These are phyloP conservation scores for Plenodomus biglobosus DNA, from an alignment of 2,329 filamentous ascomycete genomes.

Conservation along the genomic window DNA sequence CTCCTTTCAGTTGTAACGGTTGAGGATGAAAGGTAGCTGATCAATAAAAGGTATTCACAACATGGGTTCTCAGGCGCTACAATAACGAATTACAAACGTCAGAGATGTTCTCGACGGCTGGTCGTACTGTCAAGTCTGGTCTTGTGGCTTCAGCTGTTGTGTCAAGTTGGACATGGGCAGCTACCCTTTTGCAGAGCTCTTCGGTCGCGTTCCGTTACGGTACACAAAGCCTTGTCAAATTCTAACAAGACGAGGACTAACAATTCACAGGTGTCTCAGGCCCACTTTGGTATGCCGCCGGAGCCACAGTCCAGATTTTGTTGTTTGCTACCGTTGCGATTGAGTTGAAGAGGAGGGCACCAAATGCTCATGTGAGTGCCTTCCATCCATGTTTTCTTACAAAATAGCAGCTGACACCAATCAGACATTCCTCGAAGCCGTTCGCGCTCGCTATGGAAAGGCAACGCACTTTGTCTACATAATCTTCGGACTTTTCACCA, in stretches of 20 bases:
- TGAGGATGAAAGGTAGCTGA: background rate
- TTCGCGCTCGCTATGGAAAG: slow-evolving; percentile 78
- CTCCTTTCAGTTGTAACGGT: background rate
- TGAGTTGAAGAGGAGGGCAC: slow-evolving; percentile 38
- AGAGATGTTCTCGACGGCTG: slow-evolving; percentile 36
- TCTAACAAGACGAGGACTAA: background rate
- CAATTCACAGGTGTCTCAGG: slow-evolving; percentile 27
- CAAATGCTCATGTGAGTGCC: slow-evolving; percentile 31
- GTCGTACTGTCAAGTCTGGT: slow-evolving; percentile 37
- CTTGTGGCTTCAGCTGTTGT: slow-evolving; percentile 36
- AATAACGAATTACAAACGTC: slow-evolving; percentile 37
- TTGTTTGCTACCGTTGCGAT: slow-evolving; percentile 36
- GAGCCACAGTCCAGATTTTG: slow-evolving; percentile 38
- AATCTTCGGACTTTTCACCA: slow-evolving; percentile 75
- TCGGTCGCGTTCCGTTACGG: slow-evolving; percentile 41
- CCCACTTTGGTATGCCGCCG: slow-evolving; percentile 38
- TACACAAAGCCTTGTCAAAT: background rate
- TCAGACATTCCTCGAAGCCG: slow-evolving; percentile 79
- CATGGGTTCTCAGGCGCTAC: slow-evolving; percentile 35
- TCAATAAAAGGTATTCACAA: slow-evolving; percentile 28
- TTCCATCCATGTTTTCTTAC: fast-evolving
- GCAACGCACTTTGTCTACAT: slow-evolving; percentile 76
- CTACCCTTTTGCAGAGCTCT: slow-evolving; percentile 33
- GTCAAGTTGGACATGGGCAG: slow-evolving; percentile 36
- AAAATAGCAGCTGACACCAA: slow-evolving; percentile 34